Evolutionary conservation across 495 filamentous ascomycete genomes (phyloP).

Genomic region (Xylaria intraflava): DNA sequence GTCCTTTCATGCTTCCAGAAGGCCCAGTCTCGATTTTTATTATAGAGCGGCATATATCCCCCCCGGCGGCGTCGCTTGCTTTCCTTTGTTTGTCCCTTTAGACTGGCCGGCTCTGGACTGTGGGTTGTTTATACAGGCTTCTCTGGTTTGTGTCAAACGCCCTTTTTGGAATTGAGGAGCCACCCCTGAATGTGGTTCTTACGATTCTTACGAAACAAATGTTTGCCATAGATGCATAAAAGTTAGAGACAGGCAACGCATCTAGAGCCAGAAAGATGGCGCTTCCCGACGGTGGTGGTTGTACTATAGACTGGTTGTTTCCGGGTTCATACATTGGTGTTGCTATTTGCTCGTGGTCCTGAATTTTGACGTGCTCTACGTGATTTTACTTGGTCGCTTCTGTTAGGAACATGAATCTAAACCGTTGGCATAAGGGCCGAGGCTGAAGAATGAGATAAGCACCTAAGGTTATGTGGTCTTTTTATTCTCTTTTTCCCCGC

Average conservation of each 20-base stretch:
- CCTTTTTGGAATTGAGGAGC: constrained; percentile 5
- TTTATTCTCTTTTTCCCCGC: too few relatives aligned
- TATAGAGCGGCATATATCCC: constrained; percentile 17
- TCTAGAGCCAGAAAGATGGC: constrained; percentile 23
- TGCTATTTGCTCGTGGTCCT: too few relatives aligned
- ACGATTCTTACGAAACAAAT: constrained; percentile 12
- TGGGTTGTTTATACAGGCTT: constrained; percentile 23
- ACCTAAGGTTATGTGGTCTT: too few relatives aligned
- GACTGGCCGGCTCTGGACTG: constrained; percentile 22
- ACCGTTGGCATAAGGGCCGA: too few relatives aligned
- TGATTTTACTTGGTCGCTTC: too few relatives aligned
- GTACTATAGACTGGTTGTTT: constrained; percentile 25
- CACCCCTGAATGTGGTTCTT: neutral
- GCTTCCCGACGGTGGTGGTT: constrained; percentile 23
- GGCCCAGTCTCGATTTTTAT: constrained; percentile 9
- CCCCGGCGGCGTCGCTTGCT: constrained; percentile 14
- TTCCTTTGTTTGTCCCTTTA: constrained; percentile 25
- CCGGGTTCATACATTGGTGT: neutral
- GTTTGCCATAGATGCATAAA: constrained; percentile 20
- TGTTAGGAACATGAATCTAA: too few relatives aligned
- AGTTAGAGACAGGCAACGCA: constrained; percentile 20
- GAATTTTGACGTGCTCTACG: too few relatives aligned
- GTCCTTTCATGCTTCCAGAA: constrained; percentile 5
- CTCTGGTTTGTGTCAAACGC: constrained; percentile 17
- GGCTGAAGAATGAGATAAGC: too few relatives aligned